phyloP scores from a whole-genome alignment of 2,329 filamentous ascomycete genomes.

The Hypomyces perniciosus region DNA sequence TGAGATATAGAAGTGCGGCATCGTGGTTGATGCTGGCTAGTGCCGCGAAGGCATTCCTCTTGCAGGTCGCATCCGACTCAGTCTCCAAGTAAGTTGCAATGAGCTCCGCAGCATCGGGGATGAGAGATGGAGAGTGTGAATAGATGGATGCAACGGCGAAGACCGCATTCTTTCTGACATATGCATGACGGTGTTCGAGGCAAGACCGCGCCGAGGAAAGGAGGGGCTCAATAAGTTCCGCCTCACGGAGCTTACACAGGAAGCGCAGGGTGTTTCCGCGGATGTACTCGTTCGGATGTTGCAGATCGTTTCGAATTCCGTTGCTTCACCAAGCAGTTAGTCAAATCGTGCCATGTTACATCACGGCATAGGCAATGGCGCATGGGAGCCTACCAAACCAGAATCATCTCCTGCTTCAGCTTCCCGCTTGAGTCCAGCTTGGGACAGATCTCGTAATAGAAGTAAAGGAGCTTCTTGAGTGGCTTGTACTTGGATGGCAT shows the following conservation, averaged over 20 bases:
- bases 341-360: not conserved
- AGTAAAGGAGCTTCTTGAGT: slow-evolving; percentile 96
- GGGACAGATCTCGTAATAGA: slow-evolving; percentile 98
- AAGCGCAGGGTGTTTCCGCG: slow-evolving; percentile 97
- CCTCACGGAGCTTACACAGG: slow-evolving; percentile 89
- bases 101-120: slow-evolving; percentile 91
- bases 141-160: slow-evolving; percentile 91
- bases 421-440: slow-evolving; percentile 90
- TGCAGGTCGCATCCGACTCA: slow-evolving; percentile 92
- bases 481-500: slow-evolving; percentile 98
- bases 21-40: slow-evolving; percentile 89
- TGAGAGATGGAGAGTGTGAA: slow-evolving; percentile 82
- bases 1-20: slow-evolving; percentile 82
- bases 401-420: slow-evolving; percentile 98
- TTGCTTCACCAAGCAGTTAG: slow-evolving; percentile 55
- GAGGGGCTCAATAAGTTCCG: slow-evolving; percentile 92
- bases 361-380: not conserved
- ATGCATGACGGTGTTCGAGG: slow-evolving; percentile 92
- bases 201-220: slow-evolving; percentile 88
- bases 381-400: slow-evolving; percentile 67
- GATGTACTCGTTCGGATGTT: slow-evolving; percentile 97
- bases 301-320: slow-evolving; percentile 93
- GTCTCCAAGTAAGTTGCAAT: slow-evolving; percentile 82
- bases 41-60: slow-evolving; percentile 93
- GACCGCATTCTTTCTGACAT: slow-evolving; percentile 96